A percentile compares a stretch with the other conserved stretches of the same genome.
These are phyloP conservation scores for Dacryopinax spathularia DNA, from an alignment of 768 basidiomycete genomes.

Conservation along the genomic window DNA sequence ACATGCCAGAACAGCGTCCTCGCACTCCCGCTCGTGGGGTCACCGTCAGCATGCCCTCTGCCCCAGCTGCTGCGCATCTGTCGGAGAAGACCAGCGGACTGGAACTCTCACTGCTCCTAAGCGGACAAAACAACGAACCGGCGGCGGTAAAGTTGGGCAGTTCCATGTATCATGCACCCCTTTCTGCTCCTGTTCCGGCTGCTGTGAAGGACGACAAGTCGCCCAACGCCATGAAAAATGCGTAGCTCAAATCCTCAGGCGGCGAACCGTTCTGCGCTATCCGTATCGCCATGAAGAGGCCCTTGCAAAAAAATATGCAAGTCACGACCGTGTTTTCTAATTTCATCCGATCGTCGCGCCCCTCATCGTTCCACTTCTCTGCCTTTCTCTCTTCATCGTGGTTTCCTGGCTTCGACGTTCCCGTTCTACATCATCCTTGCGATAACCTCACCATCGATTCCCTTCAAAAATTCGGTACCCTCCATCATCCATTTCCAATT, in stretches of 20 bases:
- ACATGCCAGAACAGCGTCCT: neutral
- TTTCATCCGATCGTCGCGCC: too few relatives aligned
- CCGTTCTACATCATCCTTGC: neutral
- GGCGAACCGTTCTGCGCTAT: neutral
- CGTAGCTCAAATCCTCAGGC: neutral
- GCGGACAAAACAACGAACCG: neutral
- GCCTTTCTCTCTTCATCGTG: neutral
- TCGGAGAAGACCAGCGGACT: neutral
- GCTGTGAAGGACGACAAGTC: constrained; percentile 1
- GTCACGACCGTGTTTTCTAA: too few relatives aligned
- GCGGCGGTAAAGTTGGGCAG: neutral
- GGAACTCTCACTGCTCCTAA: neutral
- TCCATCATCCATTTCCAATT: too few relatives aligned
- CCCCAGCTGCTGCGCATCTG: neutral
- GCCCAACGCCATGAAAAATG: neutral
- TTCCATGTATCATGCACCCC: neutral
- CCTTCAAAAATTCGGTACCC: too few relatives aligned
- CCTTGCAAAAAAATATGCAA: too few relatives aligned
- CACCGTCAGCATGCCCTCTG: neutral
- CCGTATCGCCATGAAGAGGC: neutral
- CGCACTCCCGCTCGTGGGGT: neutral
- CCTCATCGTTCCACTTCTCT: too few relatives aligned
- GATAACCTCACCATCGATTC: neutral
- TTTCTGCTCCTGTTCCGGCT: neutral
- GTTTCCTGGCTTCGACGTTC: neutral